A percentile compares a stretch with the other conserved stretches of the same genome.
These are phyloP conservation scores for Thalassiosira hispida DNA, from an alignment of 352 stramenopile genomes.

Conservation along the genomic window DNA sequence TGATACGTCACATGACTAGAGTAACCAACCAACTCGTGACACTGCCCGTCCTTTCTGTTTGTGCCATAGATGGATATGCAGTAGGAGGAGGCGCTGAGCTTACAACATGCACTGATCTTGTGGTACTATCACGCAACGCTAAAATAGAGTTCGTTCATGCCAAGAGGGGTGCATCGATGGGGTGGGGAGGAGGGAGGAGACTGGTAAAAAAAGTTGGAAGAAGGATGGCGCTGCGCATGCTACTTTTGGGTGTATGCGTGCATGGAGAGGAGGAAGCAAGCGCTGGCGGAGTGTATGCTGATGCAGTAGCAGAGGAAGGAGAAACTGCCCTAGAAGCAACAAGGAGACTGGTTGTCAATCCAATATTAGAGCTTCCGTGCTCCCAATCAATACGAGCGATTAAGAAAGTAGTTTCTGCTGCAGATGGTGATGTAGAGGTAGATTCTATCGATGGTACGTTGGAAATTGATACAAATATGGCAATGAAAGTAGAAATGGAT, in stretches of 20 bases:
- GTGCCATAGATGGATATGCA: constrained; percentile 45
- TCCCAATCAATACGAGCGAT: constrained; percentile 44
- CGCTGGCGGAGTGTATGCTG: constrained; percentile 17
- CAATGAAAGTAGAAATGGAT: constrained; percentile 38
- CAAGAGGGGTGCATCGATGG: constrained; percentile 31
- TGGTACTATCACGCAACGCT: constrained; percentile 35
- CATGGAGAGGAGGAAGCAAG: constrained; percentile 31
- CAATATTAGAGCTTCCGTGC: constrained; percentile 46
- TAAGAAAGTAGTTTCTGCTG: constrained; percentile 40
- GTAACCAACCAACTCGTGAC: constrained; percentile 44
- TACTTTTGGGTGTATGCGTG: constrained; percentile 41
- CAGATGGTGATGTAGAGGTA: constrained; percentile 45
- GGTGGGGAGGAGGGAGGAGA: constrained; percentile 45
- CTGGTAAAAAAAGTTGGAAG: constrained; percentile 41
- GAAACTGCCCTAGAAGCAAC: constrained; percentile 42
- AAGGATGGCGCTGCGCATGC: constrained; percentile 40
- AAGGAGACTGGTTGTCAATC: constrained; percentile 44
- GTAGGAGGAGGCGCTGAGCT: constrained; percentile 51
- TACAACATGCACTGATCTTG: constrained; percentile 43
- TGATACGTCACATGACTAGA: constrained; percentile 47
- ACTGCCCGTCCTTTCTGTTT: constrained; percentile 40
- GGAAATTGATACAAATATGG: constrained; percentile 28
- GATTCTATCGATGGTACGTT: constrained; percentile 15
- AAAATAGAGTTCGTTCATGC: constrained; percentile 49
- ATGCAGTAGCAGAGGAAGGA: constrained; percentile 33